Evolutionary conservation across 2,329 filamentous ascomycete genomes (phyloP), one percentile per base, ranked within the genome.

Genomic region (Cordyceps fumosorosea): DNA sequence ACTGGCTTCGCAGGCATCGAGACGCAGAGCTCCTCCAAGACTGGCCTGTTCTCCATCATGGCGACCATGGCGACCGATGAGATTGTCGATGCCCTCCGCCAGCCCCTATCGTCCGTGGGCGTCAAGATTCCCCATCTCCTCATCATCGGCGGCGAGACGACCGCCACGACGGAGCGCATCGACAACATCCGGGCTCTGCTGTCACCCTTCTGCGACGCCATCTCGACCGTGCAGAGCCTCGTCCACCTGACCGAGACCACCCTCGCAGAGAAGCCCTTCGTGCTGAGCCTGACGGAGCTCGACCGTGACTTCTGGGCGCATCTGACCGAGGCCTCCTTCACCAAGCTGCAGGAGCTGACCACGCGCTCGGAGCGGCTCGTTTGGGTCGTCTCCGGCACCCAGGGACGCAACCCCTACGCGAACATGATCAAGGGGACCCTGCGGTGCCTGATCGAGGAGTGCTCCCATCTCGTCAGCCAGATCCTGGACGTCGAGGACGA

Each of bases 351-450:
- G 10, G 54, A 56, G 42, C n/a, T 56, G n/a, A 56, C 54, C 1
- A 42, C 54, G 1, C 54, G 29, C 24, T 56, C 54, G 0, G 44
- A 56, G 20, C 40, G 42, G 7, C 40, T 56, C 5, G 8, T 56
- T 3, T 56, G 54, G 54, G 54, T 56, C 2, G 54, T 56, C 5
- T 47, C 54, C 5, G 54, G 54, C 2, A 10, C 54, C 2, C 54
- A 20, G 22, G 40, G 54, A 2, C 42, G 54, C 24, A 56, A 56
- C n/a, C 54, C 54, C 2, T 56, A 56, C 24, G 54, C 54, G 24
- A 56, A 56, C 26, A 56, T 56, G 54, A 47, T 56, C 42, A 56
- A 56, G 26, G 54, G 54, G 24, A 56, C 54, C 6, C 54, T 56
- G 18, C 54, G 54, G 14, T 56, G 54, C n/a, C 26, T 56, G 2